Evolutionary conservation across 164 flowering plant species (phyloP).

Genomic region (Pachysandra terminalis): DNA sequence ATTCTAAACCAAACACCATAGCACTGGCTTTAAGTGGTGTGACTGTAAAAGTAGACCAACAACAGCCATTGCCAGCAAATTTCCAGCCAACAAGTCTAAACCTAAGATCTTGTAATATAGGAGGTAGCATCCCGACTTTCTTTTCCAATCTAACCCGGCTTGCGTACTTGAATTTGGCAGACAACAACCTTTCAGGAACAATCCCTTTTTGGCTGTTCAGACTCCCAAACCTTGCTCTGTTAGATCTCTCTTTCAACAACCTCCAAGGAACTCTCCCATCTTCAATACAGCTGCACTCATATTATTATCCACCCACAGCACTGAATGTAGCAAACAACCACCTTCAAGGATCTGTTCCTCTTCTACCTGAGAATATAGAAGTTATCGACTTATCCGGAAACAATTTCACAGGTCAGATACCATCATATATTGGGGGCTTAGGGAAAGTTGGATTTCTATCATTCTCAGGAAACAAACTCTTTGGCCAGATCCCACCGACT

Average conservation of each 20-base stretch:
- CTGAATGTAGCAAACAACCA: conserved; percentile 13
- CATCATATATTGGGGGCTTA: conserved; percentile 13
- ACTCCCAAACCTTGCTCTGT: conserved; percentile 11
- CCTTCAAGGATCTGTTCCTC: conserved; percentile 20
- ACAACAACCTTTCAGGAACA: conserved; percentile 15
- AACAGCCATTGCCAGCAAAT: neutral
- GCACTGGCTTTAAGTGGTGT: neutral
- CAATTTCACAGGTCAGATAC: conserved; percentile 16
- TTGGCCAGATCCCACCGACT: conserved; percentile 13
- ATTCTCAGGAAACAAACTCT: conserved; percentile 13
- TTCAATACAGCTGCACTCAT: neutral
- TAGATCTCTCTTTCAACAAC: conserved; percentile 18
- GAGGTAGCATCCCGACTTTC: conserved; percentile 13
- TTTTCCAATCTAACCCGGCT: conserved; percentile 9
- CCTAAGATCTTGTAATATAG: conserved; percentile 12
- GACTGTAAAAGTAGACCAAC: neutral
- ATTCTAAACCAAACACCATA: neutral
- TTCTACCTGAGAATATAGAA: conserved; percentile 3
- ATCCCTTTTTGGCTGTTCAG: conserved; percentile 19
- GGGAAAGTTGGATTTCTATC: conserved; percentile 3
- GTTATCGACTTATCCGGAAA: conserved; percentile 15
- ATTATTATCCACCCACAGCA: neutral
- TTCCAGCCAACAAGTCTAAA: conserved; percentile 4
- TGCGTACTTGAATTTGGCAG: conserved; percentile 5
- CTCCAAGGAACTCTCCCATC: conserved; percentile 14